A percentile compares a stretch with the other conserved stretches of the same genome.
Evolutionary conservation across 73 alveolate species (phyloP).

Genomic region (Halteria grandinella): DNA sequence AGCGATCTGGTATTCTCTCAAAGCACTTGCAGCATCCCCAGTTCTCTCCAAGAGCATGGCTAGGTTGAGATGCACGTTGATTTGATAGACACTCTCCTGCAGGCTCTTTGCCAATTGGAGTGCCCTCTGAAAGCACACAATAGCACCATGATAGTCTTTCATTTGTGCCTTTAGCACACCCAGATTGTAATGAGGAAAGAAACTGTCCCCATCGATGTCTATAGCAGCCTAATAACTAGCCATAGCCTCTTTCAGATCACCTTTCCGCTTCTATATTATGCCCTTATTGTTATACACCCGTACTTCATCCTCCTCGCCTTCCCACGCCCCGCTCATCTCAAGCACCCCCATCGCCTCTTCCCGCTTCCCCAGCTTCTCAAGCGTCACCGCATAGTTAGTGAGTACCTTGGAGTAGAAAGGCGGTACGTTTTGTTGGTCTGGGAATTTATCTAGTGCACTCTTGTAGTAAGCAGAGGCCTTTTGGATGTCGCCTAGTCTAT

Average conservation of each 20-base stretch:
- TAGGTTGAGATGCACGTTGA: background rate
- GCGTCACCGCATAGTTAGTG: conserved; percentile 61
- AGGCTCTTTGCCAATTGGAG: background rate
- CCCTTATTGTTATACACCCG: conserved; percentile 43
- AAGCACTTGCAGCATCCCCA: conserved; percentile 2
- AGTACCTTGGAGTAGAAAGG: conserved; percentile 19
- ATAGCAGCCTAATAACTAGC: conserved; percentile 14
- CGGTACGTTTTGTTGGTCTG: background rate
- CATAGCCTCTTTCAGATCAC: background rate
- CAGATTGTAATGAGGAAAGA: background rate
- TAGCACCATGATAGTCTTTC: background rate
- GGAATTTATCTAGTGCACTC: conserved; percentile 51
- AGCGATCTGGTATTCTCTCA: conserved; percentile 9
- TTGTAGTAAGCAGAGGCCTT: conserved; percentile 64
- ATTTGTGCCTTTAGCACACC: background rate
- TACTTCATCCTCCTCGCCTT: conserved; percentile 7
- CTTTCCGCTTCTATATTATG: conserved; percentile 30
- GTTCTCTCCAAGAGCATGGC: background rate
- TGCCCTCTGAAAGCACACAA: background rate
- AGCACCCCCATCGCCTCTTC: conserved; percentile 21
- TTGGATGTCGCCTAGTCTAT: conserved; percentile 66
- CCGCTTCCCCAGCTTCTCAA: conserved; percentile 58
- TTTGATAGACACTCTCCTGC: background rate
- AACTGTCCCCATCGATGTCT: background rate
- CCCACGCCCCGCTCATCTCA: background rate